Percentiles rank a stretch among this genome's conserved stretches.
Evolutionary conservation across 768 basidiomycete species (phyloP).

Genomic region (Sporobolomyces pararoseus): DNA sequence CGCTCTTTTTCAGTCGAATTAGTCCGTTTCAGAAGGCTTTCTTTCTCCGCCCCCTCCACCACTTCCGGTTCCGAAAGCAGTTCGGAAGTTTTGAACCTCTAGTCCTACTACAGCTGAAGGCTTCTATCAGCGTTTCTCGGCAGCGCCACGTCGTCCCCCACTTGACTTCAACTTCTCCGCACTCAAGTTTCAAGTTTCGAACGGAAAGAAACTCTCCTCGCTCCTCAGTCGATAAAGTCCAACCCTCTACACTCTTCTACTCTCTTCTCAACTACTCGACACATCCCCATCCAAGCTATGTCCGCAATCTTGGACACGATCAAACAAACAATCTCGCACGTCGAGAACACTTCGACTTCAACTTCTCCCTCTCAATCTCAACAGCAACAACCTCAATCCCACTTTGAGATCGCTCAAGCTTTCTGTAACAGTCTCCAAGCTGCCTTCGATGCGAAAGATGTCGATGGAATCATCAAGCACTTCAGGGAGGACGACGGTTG

Average conservation of each 20-base stretch:
- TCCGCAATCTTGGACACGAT: conserved; percentile 11
- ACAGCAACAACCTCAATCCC: too few relatives aligned
- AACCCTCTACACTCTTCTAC: not conserved
- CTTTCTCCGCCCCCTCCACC: not conserved
- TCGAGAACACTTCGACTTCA: not conserved
- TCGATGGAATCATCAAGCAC: conserved; percentile 34
- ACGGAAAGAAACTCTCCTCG: too few relatives aligned
- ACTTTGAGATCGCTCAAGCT: conserved; percentile 16
- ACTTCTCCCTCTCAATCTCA: not conserved
- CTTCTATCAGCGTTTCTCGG: too few relatives aligned
- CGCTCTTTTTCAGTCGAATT: not conserved
- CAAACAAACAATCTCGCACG: conserved; percentile 24
- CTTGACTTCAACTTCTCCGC: not conserved
- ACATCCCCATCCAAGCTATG: not conserved
- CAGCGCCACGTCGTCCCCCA: too few relatives aligned
- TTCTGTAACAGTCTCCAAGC: conserved; percentile 22
- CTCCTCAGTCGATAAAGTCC: too few relatives aligned
- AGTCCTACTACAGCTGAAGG: too few relatives aligned
- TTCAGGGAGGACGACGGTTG: conserved; percentile 43
- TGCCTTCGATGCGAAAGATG: conserved; percentile 31
- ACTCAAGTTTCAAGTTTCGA: not conserved
- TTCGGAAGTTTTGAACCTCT: too few relatives aligned
- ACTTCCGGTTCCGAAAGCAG: not conserved
- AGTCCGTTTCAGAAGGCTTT: too few relatives aligned
- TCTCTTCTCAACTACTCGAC: not conserved